Conservation (phyloP, 2,329 filamentous ascomycete genomes). For the Metarhizium rileyi region DNA sequence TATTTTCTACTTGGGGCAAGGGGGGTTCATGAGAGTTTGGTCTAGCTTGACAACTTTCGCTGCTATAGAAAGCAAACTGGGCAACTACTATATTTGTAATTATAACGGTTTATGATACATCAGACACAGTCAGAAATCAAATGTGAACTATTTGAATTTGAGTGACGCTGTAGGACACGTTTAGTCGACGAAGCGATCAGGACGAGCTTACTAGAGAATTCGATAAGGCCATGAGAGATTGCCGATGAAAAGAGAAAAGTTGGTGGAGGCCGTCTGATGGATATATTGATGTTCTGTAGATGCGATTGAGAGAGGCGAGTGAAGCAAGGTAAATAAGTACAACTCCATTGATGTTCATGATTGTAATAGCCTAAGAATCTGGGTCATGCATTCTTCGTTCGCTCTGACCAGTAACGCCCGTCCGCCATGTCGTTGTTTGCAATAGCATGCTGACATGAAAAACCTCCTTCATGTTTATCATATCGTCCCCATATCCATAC, state of each 20-base stretch:
- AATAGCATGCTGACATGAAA: neutral
- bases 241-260: neutral
- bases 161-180: neutral
- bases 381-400: neutral
- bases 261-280: neutral
- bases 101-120: slow-evolving; percentile 13
- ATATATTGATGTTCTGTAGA: neutral
- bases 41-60: slow-evolving; percentile 9
- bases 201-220: neutral
- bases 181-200: neutral
- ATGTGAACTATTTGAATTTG: neutral
- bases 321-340: neutral
- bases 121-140: neutral
- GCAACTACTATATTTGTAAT: slow-evolving; percentile 16
- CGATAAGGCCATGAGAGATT: neutral
- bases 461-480: neutral
- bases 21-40: neutral
- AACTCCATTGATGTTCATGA: too few species aligned
- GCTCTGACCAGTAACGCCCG: slow-evolving; percentile 2
- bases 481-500: neutral
- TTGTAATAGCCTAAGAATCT: too few species aligned
- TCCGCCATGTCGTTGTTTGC: neutral
- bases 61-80: slow-evolving; percentile 14
- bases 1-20: slow-evolving; percentile 1
- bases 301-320: neutral